Base-by-base conservation (phyloP, 2,329 filamentous ascomycete genomes). In the Juglanconis oblonga region DNA sequence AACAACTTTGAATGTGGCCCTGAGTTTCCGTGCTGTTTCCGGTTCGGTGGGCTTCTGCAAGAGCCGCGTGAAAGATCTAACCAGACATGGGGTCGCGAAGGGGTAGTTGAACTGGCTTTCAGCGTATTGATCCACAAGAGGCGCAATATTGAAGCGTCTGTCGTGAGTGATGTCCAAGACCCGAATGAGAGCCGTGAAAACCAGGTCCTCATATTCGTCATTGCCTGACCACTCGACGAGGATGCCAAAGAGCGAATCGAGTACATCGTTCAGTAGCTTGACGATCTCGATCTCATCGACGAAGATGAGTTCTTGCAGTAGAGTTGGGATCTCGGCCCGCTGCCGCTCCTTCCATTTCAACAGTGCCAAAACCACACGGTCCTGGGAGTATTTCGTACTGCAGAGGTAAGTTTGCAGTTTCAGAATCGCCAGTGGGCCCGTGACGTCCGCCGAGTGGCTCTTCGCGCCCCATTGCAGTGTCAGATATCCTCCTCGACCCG, bases 271-370 rank as follows among this genome's bases (percentile, higher is more conserved):
- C 7, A 98, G 79, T 47, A 98, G 83, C 77, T 98, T 99, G 64
- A 99, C 95, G 38, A 99, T 91, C 74, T 99, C 96, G 58, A 98
- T 97, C 72, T 99, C 95, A 0, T 95, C 91, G 0, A 99, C 93
- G 66, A 98, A 98, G 24, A 93, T 87, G 52, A 98, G 85, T 66
- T 93, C 88, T 70, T 90, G 89, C 47, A 99, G 77, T 1, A 96
- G 78, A 31, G 86, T 81, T 1, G 90, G 81, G 1, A 98, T 80
- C 40, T 93, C 87, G 33, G 87, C 86, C 50, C 87, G 83, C 0
- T 87, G 81, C 45, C 88, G 82, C 11, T 94, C 89, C 69, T 87
- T 91, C 95, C 95, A 98, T 67, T 88, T 91, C 38, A 98, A 76
- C 32, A 99, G 79, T 14, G 91, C 90, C 17, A 97, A 78, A 10